These are phyloP conservation scores for Neurospora discreta DNA, from an alignment of 495 filamentous ascomycete species.

Conservation along the genomic window DNA sequence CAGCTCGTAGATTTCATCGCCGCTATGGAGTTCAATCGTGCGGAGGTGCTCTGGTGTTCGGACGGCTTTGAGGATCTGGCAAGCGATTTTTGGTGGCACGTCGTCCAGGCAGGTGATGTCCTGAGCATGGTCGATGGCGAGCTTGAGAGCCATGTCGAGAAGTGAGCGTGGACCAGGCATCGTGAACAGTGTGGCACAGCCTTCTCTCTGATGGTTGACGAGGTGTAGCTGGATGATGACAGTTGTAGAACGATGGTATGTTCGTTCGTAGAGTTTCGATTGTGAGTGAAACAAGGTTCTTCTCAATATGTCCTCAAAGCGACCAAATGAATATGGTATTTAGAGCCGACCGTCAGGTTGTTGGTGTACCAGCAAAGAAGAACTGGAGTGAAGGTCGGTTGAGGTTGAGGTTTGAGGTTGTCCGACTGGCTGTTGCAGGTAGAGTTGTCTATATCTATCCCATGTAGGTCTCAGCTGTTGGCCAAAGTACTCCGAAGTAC, in stretches of 20 bases:
- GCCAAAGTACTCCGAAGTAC: not conserved
- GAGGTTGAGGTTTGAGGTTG: not conserved
- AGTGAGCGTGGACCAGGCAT: conserved; percentile 23
- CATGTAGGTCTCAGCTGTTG: not conserved
- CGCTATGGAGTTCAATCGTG: conserved; percentile 21
- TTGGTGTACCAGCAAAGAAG: not conserved
- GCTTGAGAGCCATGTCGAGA: conserved; percentile 19
- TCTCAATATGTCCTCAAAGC: not conserved
- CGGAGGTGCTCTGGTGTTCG: conserved; percentile 23
- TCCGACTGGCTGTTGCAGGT: not conserved
- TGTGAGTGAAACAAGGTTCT: not conserved
- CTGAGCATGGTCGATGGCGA: conserved; percentile 20
- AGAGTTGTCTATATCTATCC: not conserved
- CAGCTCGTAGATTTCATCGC: conserved; percentile 24
- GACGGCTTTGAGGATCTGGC: conserved; percentile 20
- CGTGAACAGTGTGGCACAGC: not conserved
- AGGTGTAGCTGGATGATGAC: not conserved
- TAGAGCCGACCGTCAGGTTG: not conserved
- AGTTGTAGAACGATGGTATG: not conserved
- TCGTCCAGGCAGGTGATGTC: conserved; percentile 4
- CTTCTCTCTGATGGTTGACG: not conserved
- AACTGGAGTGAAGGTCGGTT: not conserved
- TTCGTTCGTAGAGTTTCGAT: not conserved
- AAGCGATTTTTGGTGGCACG: conserved; percentile 4
- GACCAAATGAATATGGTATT: not conserved